These are phyloP conservation scores for Boletus vinaceobasis DNA, from an alignment of 768 basidiomycete species.

Conservation along the genomic window DNA sequence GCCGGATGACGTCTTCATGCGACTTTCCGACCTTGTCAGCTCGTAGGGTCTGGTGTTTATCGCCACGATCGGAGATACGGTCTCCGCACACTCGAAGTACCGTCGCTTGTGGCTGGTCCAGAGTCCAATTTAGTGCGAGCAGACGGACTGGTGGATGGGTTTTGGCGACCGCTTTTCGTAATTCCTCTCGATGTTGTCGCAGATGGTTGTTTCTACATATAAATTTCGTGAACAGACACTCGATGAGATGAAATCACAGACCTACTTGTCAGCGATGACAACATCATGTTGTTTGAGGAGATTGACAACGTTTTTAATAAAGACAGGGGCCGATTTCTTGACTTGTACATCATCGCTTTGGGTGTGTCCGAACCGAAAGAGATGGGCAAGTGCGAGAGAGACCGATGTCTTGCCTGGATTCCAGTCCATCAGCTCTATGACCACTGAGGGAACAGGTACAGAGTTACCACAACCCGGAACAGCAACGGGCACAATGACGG, in stretches of 20 bases:
- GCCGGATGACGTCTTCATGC: conserved; percentile 82
- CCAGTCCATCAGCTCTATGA: neutral
- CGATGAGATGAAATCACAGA: neutral
- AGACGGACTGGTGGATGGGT: conserved; percentile 59
- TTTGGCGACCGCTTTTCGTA: conserved; percentile 52
- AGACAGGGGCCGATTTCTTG: conserved; percentile 69
- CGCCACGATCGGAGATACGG: conserved; percentile 71
- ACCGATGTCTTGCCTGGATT: conserved; percentile 81
- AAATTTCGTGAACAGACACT: neutral
- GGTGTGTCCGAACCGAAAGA: conserved; percentile 88
- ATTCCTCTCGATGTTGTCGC: conserved; percentile 66
- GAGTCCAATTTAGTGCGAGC: conserved; percentile 77
- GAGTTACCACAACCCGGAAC: conserved; percentile 87
- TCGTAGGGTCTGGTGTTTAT: conserved; percentile 80
- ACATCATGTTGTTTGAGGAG: conserved; percentile 65
- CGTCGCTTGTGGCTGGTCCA: conserved; percentile 53
- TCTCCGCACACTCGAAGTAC: conserved; percentile 75
- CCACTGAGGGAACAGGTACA: neutral
- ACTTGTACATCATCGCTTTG: conserved; percentile 86
- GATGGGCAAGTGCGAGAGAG: conserved; percentile 67
- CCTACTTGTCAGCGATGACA: conserved; percentile 91
- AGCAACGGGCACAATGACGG: conserved; percentile 83
- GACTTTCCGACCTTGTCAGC: conserved; percentile 46
- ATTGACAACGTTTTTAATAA: conserved; percentile 66
- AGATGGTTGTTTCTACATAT: conserved; percentile 82